Evolutionary conservation across 179 eudicot genomes (phyloP).

Genomic region (Beta corolliflora): DNA sequence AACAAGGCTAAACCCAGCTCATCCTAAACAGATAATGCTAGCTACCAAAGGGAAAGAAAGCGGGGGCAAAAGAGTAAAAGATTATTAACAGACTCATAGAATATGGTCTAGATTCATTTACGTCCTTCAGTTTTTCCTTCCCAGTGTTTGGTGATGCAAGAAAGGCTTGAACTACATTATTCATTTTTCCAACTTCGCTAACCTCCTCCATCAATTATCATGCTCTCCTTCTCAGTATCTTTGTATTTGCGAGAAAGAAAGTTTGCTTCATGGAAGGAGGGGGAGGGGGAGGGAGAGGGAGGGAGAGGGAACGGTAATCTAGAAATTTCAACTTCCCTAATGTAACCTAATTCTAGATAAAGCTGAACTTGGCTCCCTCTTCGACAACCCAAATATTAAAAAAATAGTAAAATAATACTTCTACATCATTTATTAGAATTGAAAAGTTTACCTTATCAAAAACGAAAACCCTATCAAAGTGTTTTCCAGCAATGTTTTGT

Average conservation of each 20-base stretch:
- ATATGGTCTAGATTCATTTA: neutral
- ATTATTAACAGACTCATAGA: neutral
- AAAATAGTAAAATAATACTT: no score
- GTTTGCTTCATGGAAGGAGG: neutral
- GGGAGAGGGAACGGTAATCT: no score
- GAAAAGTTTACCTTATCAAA: conserved; percentile 45
- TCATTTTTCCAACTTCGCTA: neutral
- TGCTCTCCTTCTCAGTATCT: neutral
- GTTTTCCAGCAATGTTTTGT: conserved; percentile 93
- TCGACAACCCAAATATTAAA: neutral
- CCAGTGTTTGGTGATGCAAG: neutral
- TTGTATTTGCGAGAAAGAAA: neutral
- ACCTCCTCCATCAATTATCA: neutral
- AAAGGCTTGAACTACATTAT: neutral
- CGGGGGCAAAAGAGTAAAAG: no score
- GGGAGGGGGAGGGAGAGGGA: no score
- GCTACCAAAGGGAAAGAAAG: no score
- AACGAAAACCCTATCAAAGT: conserved; percentile 69
- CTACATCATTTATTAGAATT: no score
- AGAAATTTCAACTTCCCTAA: neutral
- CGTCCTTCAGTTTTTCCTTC: conserved; percentile 4
- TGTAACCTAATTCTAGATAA: no score
- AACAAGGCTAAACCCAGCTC: no score
- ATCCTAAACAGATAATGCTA: no score
- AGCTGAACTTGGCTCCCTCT: no score